Percentiles rank a stretch among this genome's conserved stretches.
Evolutionary conservation across 768 basidiomycete genomes (phyloP).

Genomic region (Psilocybe subaeruginosa): DNA sequence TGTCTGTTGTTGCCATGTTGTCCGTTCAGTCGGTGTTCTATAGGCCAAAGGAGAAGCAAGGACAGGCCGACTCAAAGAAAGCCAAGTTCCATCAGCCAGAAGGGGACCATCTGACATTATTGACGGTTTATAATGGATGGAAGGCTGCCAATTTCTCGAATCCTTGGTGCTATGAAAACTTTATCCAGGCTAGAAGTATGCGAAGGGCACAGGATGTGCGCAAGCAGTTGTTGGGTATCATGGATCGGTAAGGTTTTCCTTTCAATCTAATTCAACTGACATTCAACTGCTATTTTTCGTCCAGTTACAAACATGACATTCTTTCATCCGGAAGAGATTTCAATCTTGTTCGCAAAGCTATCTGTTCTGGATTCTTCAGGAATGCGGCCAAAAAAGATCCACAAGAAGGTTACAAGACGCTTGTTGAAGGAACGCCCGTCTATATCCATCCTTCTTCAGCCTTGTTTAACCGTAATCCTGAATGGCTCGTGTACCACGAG

Average conservation of each 20-base stretch:
- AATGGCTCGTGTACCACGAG: constrained; percentile 97
- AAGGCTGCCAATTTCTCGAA: constrained; percentile 95
- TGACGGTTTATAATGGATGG: constrained; percentile 99
- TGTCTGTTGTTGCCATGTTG: constrained; percentile 97
- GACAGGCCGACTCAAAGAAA: constrained; percentile 98
- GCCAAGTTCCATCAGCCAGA: constrained; percentile 99
- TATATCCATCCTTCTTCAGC: constrained; percentile 98
- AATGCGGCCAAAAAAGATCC: constrained; percentile 99
- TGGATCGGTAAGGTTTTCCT: constrained; percentile 78
- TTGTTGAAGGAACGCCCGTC: constrained; percentile 97
- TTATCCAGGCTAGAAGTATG: constrained; percentile 98
- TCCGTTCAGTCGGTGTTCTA: constrained; percentile 97
- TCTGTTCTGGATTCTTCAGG: constrained; percentile 97
- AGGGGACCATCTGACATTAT: constrained; percentile 90
- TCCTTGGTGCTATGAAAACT: constrained; percentile 99
- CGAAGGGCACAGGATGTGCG: constrained; percentile 95
- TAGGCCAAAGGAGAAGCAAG: constrained; percentile 99
- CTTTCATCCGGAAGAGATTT: constrained; percentile 90
- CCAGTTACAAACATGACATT: constrained; percentile 95
- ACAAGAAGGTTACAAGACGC: constrained; percentile 97
- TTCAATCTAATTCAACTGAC: neutral
- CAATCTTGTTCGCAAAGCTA: constrained; percentile 91
- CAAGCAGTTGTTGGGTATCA: constrained; percentile 96
- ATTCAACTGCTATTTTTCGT: constrained; percentile 15
- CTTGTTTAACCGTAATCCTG: constrained; percentile 94